Conservation (phyloP, 495 filamentous ascomycete species). For the Aspergillus ostianus region DNA sequence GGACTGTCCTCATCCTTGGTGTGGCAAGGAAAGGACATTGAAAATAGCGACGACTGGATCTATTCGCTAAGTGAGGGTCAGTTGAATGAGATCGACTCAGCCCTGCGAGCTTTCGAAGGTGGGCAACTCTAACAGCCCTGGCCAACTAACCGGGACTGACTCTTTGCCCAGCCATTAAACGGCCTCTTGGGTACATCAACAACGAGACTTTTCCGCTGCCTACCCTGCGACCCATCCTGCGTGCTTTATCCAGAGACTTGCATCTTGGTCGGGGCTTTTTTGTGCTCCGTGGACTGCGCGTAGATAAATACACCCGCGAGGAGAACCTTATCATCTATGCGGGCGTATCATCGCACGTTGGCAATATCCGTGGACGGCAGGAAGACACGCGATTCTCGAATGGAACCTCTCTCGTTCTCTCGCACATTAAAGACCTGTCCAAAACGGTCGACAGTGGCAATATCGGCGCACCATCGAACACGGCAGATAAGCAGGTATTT, state of each 20-base stretch:
- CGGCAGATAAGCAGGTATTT: constrained; percentile 61
- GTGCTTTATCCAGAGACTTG: constrained; percentile 45
- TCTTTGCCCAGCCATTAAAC: constrained; percentile 29
- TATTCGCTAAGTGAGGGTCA: constrained; percentile 44
- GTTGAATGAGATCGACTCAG: constrained; percentile 49
- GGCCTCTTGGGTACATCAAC: constrained; percentile 42
- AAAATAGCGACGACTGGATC: constrained; percentile 49
- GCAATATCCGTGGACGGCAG: constrained; percentile 55
- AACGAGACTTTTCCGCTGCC: constrained; percentile 56
- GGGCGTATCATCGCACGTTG: constrained; percentile 60
- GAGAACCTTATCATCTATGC: constrained; percentile 61
- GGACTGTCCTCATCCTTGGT: constrained; percentile 45
- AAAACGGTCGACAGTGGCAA: constrained; percentile 28
- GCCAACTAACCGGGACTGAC: background rate
- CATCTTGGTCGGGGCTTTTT: constrained; percentile 56
- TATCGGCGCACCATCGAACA: constrained; percentile 57
- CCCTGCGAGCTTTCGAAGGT: constrained; percentile 52
- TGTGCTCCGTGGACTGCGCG: constrained; percentile 53
- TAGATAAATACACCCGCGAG: constrained; percentile 41
- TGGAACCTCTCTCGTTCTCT: constrained; percentile 30
- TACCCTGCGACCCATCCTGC: constrained; percentile 38
- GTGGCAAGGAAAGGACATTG: constrained; percentile 51
- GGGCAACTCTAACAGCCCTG: constrained; percentile 1
- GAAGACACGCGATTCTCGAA: constrained; percentile 29
- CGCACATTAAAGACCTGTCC: constrained; percentile 62